Evolutionary conservation across 148 eudicot genomes (phyloP).

Genomic region (Diospyros kaki): DNA sequence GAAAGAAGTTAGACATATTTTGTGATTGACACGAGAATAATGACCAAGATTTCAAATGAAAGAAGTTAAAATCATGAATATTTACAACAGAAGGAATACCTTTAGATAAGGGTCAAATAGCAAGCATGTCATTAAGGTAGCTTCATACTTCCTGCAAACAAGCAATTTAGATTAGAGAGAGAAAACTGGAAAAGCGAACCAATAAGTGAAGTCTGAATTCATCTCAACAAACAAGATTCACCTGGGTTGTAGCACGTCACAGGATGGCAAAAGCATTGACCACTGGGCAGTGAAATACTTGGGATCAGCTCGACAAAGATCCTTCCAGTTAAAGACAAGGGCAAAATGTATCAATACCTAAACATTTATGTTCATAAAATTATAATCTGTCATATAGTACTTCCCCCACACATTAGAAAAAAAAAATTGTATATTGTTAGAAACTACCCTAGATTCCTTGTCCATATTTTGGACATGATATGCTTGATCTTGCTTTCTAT

Average conservation of each 20-base stretch:
- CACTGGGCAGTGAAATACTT: constrained; percentile 81
- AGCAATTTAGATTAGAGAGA: constrained; percentile 15
- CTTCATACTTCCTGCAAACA: constrained; percentile 66
- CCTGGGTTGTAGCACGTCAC: constrained; percentile 90
- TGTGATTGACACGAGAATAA: not conserved
- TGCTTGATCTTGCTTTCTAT: too few relatives aligned
- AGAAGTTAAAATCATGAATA: not conserved
- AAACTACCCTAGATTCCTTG: too few relatives aligned
- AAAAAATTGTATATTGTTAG: too few relatives aligned
- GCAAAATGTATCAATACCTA: constrained; percentile 2
- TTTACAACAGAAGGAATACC: constrained; percentile 33
- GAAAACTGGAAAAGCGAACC: not conserved
- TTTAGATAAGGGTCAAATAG: constrained; percentile 82
- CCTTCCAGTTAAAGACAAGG: constrained; percentile 38
- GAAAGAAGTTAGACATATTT: not conserved
- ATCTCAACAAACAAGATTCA: constrained; percentile 18
- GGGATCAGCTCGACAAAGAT: constrained; percentile 94
- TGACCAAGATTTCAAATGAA: not conserved
- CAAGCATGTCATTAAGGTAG: constrained; percentile 83
- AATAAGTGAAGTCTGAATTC: not conserved
- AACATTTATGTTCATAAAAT: not conserved
- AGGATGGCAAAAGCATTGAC: constrained; percentile 90
- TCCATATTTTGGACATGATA: too few relatives aligned
- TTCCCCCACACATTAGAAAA: too few relatives aligned
- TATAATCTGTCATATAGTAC: too few relatives aligned